phyloP scores from a whole-genome alignment of 345 rosid species.

The Populus alba region DNA sequence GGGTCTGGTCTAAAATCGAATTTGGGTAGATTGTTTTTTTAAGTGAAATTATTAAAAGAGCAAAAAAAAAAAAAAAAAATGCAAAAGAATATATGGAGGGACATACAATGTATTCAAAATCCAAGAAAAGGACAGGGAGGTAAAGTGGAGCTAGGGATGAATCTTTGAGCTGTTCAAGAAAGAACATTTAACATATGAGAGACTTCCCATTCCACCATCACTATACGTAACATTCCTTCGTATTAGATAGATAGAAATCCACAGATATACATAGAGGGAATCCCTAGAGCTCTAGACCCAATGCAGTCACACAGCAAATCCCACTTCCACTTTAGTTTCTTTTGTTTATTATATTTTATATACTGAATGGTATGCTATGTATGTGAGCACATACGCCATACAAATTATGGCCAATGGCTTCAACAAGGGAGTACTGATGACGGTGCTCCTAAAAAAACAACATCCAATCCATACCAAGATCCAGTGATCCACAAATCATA shows the following conservation, averaged over 20 bases:
- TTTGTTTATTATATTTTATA: background rate
- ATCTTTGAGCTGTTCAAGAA: conserved; percentile 63
- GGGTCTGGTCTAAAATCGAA: conserved; percentile 22
- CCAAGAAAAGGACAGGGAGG: conserved; percentile 40
- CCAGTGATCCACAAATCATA: background rate
- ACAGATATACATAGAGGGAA: conserved; percentile 46
- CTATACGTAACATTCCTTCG: conserved; percentile 62
- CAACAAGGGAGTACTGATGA: background rate
- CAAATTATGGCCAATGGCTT: background rate
- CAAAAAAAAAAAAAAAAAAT: too few relatives aligned
- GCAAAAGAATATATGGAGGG: conserved; percentile 19
- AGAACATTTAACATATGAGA: conserved; percentile 19
- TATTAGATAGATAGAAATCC: conserved; percentile 2
- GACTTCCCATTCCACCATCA: conserved; percentile 38
- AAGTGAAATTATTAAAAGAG: background rate
- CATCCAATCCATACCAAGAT: background rate
- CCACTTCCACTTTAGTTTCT: conserved; percentile 37
- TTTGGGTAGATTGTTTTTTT: background rate
- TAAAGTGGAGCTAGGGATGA: conserved; percentile 52
- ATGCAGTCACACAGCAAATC: conserved; percentile 37
- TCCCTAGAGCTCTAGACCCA: conserved; percentile 61
- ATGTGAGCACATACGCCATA: background rate
- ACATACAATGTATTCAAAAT: conserved; percentile 35
- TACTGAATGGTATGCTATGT: background rate
- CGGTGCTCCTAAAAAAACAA: background rate